Base-by-base conservation (phyloP, 495 filamentous ascomycete species). In the Elaphomyces granulatus region DNA sequence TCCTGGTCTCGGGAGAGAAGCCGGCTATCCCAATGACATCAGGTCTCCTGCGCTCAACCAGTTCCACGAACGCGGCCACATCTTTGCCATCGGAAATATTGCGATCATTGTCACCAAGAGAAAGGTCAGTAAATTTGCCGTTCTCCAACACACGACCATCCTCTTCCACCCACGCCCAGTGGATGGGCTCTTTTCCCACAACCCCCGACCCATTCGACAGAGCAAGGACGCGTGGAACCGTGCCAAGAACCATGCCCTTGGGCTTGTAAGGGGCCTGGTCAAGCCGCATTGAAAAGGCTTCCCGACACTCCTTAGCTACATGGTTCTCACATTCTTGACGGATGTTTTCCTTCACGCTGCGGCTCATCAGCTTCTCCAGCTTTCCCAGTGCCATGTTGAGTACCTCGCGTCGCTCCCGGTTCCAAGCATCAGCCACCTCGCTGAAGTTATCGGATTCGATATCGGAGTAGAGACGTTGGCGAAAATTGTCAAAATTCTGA, bases 221-320 rank as follows among this genome's bases (percentile, higher is more conserved):
- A 1, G 85, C 71, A 20, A 98, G 74, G 20, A 94, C 85, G 18
- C 88, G 80, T 17, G 90, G 87, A 4, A 77, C 73, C 12, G 88
- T 94, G 12, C 90, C 90, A 30, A 92, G 64, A 8, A 81, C 67
- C 78, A 94, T 82, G n/a, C 86, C 88, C 56, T 85, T 84, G 12
- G 92, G 87, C 51, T 94, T 93, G 60, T 87, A 87, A 2, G 90
- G 88, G 9, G 90, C 86, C 59, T 98, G 90, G 54, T 98, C 92
- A 21, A 98, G 75, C 49, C 80, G 78, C 61, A 81, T 81, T 15
- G 75, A 78, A 55, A 83, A 98, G 36, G 81, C 77, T 40, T 88
- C 81, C 9, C 87, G 81, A 50, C 85, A 92, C 17, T 75, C 70
- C 41, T 77, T 80, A 21, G 83, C 75, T 34, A 98, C 72, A 44